Conservation (phyloP, 176 grass and related monocot genomes). For the Panicum miliaceum region DNA sequence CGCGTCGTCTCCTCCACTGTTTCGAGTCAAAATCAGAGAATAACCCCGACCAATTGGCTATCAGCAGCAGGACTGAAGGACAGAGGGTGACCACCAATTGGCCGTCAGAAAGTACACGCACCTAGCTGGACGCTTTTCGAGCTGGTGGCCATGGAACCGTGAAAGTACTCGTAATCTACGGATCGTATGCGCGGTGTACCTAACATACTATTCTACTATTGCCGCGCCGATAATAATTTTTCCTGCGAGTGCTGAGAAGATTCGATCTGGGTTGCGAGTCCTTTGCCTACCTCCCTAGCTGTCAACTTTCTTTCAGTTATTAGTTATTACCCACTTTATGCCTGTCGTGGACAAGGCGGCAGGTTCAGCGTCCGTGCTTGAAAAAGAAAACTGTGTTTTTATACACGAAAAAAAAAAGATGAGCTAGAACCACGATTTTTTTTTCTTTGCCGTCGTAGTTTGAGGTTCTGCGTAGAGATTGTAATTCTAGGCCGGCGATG, state of each 20-base stretch:
- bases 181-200: not conserved
- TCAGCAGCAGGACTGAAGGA: not conserved
- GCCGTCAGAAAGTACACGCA: conserved; percentile 2
- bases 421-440: not conserved
- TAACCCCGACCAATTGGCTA: not conserved
- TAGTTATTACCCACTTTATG: not conserved
- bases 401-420: not conserved
- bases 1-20: not conserved
- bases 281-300: conserved; percentile 33
- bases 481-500: not conserved
- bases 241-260: not conserved
- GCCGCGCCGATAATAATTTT: too few relatives aligned
- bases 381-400: not conserved
- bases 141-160: conserved; percentile 7
- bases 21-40: not conserved
- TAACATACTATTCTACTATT: not conserved
- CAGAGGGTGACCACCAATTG: not conserved
- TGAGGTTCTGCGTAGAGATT: not conserved
- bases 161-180: conserved; percentile 23
- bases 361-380: not conserved
- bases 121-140: conserved; percentile 33
- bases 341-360: not conserved
- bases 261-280: conserved; percentile 23
- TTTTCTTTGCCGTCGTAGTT: not conserved
- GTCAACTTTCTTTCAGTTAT: not conserved